Percentiles rank a stretch among this genome's conserved stretches.
phyloP scores from a whole-genome alignment of 73 alveolate species.

The Paramecium caudatum region DNA sequence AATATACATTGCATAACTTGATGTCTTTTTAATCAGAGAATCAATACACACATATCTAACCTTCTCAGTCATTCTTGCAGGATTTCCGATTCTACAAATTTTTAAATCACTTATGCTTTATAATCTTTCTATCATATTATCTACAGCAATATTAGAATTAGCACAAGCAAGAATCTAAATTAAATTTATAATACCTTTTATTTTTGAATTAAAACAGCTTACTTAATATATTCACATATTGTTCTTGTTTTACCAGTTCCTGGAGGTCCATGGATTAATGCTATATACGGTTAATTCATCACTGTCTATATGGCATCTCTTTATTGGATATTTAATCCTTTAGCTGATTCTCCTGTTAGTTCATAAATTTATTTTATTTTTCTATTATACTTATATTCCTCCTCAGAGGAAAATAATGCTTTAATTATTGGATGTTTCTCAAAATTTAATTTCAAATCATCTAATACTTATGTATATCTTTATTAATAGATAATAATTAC shows the following conservation, averaged over 20 bases:
- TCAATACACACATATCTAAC: constrained; percentile 93
- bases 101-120: constrained; percentile 76
- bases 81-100: constrained; percentile 98
- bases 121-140: constrained; percentile 95
- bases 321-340: neutral
- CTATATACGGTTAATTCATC: neutral
- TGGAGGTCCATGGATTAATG: constrained; percentile 98
- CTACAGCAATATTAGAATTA: constrained; percentile 99
- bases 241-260: constrained; percentile 99
- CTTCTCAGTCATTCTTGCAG: constrained; percentile 95
- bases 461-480: constrained; percentile 1
- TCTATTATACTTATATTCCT: neutral
- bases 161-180: constrained; percentile 90
- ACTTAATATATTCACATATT: constrained; percentile 94
- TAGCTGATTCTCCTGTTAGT: neutral
- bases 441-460: neutral
- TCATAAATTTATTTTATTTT: neutral
- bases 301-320: neutral
- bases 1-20: constrained; percentile 81
- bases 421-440: neutral
- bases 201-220: constrained; percentile 86
- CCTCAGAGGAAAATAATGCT: neutral
- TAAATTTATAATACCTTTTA: constrained; percentile 78
- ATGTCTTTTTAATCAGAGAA: constrained; percentile 83
- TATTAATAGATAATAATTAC: neutral